Base-by-base conservation (phyloP, 2,329 filamentous ascomycete genomes). In the Ophiobolus disseminans region DNA sequence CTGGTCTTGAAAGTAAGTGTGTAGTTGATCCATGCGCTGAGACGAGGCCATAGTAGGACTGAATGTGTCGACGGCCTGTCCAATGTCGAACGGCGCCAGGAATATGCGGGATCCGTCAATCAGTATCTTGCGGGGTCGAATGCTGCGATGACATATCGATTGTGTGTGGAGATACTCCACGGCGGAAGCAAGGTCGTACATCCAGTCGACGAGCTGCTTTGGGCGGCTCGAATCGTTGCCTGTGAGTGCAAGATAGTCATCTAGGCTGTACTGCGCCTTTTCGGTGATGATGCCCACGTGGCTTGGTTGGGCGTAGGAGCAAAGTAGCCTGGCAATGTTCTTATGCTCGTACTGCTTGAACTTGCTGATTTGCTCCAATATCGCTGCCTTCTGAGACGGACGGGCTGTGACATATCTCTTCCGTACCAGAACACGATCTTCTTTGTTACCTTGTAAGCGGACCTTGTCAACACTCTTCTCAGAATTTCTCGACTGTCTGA, bases 121-220 rank as follows among this genome's bases (percentile, higher is more conserved):
- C 11, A 75, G 52, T 11, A 75, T 74, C 54, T 75, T 75, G 30
- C 68, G 62, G 8, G 73, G 72, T 26, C 73, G 63, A 21, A 75
- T 72, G 41, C 56, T 65, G 10, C 69, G 63, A 46, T 75, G 73
- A 23, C 62, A 63, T n/a, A 74, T 68, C 1, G 66, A 66, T 16
- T 69, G 69, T 0, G 65, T 58, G 39, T 75, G 73, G 2, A 75
- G 62, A 48, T 72, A 73, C 9, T 73, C 71, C 5, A 75, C 40
- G 0, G 69, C 73, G 2, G 70, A 69, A 1, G 72, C 67, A 2
- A 75, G 61, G 41, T 75, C 73, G 42, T 68, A 63, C 66, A 75
- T 73, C 73, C 73, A 75, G 40, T 71, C 69, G 8, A 75, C 58
- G 0, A 75, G 61, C 5, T 69, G 42, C 25, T 69, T 66, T 1